Conservation (phyloP, 2,329 filamentous ascomycete genomes). For the Fusarium transvaalense region DNA sequence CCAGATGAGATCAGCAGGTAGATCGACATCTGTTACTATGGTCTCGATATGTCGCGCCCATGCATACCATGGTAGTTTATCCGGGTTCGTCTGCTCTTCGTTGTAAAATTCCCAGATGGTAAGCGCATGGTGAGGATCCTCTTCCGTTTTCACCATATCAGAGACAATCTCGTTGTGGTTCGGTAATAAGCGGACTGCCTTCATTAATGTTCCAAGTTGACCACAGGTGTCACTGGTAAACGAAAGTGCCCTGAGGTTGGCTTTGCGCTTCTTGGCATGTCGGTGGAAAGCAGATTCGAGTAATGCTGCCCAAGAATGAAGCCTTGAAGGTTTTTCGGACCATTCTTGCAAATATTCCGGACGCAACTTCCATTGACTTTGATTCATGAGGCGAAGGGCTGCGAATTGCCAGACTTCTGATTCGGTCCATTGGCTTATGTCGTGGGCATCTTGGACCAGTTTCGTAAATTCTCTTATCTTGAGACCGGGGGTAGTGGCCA, state of each 20-base stretch:
- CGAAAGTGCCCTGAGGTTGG: constrained; percentile 8
- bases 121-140: constrained; percentile 13
- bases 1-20: constrained; percentile 48
- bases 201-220: constrained; percentile 20
- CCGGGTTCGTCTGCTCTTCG: not conserved
- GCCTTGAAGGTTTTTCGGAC: constrained; percentile 1
- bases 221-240: constrained; percentile 23
- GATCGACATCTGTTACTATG: constrained; percentile 51
- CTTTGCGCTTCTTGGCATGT: constrained; percentile 10
- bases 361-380: constrained; percentile 4
- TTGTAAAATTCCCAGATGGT: constrained; percentile 31
- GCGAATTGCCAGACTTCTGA: constrained; percentile 23
- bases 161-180: constrained; percentile 2
- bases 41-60: constrained; percentile 52
- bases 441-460: constrained; percentile 1
- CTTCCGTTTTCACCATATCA: constrained; percentile 14
- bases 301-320: constrained; percentile 20
- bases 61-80: constrained; percentile 51
- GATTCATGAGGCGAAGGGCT: constrained; percentile 24
- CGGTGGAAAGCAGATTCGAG: constrained; percentile 6
- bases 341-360: constrained; percentile 12
- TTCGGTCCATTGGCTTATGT: constrained; percentile 8
- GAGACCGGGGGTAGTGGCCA: constrained; percentile 11
- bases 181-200: constrained; percentile 9
- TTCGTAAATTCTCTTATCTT: not conserved